Evolutionary conservation across 129 eudicot genomes (phyloP), one percentile per base, ranked within the genome.

Genomic region (Scalesia atractyloides): DNA sequence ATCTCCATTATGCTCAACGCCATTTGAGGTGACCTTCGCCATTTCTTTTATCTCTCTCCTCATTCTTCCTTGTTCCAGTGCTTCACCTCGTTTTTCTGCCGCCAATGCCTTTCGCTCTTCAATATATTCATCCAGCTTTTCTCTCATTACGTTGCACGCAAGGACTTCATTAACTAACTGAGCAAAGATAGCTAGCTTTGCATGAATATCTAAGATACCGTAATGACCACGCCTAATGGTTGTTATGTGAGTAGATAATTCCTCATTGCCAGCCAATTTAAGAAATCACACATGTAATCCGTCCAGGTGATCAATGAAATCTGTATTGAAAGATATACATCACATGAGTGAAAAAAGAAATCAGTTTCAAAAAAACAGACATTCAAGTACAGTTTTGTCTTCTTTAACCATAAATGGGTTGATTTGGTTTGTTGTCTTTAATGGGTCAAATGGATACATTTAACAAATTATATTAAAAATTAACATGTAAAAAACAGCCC

Each of bases 221-320:
- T 90, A 94, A 80, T 88, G 96, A 19, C 98, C 98, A 57, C 96
- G 86, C 75, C 73, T 88, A 33, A 94, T 94, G 37, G 98, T 94
- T 71, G 82, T 47, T 46, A 84, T 68, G 73, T 81, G 85, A 71
- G 26, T 43, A 4, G 85, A 52, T 66, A 87, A 50, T 70, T 77
- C 88, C 52, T 53, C 70, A 17, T 70, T 65, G 30, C 77, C 83
- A 39, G 63, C 64, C 85, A 85, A 50, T 79, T 94, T 81, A 94
- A 36, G 80, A 94, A 94, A 78, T 90, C 97, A 44, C 93, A 94
- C 77, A 94, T 72, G 85, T 85, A 86, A 50, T 94, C 98, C 13
- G 83, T 81, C 98, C 98, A 94, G 5, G 95, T 90, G 62, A 86
- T 22, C 74, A 84, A 67, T 9, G 97, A 74, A 46, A 94, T 90